phyloP scores from a whole-genome alignment of 768 basidiomycete genomes.

The Lentinula raphanica region DNA sequence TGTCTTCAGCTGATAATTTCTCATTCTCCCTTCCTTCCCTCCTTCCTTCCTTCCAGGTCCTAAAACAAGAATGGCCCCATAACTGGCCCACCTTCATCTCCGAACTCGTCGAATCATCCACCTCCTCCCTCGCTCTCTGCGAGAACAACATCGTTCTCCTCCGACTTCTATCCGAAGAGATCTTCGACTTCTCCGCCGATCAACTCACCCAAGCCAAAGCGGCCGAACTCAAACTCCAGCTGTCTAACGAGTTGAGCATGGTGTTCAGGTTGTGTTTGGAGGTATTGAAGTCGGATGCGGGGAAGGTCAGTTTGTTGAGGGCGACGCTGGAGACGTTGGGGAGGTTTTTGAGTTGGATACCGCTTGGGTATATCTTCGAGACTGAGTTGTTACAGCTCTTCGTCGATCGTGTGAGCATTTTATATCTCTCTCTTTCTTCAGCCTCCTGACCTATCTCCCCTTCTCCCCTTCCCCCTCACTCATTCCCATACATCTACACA shows the following conservation, averaged over 20 bases:
- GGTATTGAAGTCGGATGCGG: slow-evolving; percentile 92
- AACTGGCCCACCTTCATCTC: slow-evolving; percentile 98
- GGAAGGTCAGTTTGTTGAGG: slow-evolving; percentile 89
- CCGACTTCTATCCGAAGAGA: slow-evolving; percentile 92
- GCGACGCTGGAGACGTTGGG: slow-evolving; percentile 92
- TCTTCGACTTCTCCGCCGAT: slow-evolving; percentile 98
- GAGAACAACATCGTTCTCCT: slow-evolving; percentile 99
- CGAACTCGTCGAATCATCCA: slow-evolving; percentile 95
- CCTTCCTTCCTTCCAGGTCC: slow-evolving; percentile 67
- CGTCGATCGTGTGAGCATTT: slow-evolving; percentile 71
- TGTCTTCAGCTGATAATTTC: too few relatives aligned
- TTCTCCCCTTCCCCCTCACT: too few relatives aligned
- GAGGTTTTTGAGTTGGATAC: slow-evolving; percentile 98
- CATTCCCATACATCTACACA: too few relatives aligned
- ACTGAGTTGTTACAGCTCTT: slow-evolving; percentile 94
- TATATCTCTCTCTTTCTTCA: slow-evolving; percentile 7
- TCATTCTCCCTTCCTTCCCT: too few relatives aligned
- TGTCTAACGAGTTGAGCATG: slow-evolving; percentile 95
- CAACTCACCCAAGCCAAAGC: slow-evolving; percentile 98
- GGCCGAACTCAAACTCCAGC: slow-evolving; percentile 94
- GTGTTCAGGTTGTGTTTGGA: slow-evolving; percentile 99
- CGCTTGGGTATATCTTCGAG: slow-evolving; percentile 97
- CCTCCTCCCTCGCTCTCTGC: slow-evolving; percentile 92
- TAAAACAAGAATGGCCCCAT: slow-evolving; percentile 99
- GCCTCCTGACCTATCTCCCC: slow-evolving; percentile 5